These are phyloP conservation scores for Hypoxylon sp. DNA, from an alignment of 2,329 filamentous ascomycete species.

Conservation along the genomic window DNA sequence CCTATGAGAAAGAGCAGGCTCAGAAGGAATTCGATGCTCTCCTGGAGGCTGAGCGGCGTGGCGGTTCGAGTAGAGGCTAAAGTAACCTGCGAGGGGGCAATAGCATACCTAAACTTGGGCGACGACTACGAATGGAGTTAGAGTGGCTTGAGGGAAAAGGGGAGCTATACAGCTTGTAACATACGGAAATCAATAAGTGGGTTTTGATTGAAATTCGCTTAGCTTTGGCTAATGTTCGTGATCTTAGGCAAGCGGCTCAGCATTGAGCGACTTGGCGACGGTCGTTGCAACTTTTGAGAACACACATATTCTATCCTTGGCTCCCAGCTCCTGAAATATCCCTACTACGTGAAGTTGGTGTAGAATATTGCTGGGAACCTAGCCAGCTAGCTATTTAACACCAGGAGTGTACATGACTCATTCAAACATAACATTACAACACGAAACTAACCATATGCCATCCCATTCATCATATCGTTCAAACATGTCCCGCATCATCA, in stretches of 20 bases:
- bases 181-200: neutral
- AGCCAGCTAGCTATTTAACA: neutral
- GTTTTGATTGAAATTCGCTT: neutral
- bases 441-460: neutral
- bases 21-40: constrained; percentile 67
- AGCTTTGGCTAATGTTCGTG: neutral
- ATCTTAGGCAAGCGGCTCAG: neutral
- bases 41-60: constrained; percentile 61
- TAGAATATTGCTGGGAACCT: no score
- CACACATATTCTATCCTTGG: neutral
- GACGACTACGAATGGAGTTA: neutral
- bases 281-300: neutral
- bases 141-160: neutral
- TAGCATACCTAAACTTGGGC: neutral
- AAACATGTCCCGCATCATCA: neutral
- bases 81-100: neutral
- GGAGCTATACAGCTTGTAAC: neutral
- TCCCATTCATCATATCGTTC: neutral
- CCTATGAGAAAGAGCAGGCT: constrained; percentile 61
- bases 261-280: neutral
- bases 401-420: neutral
- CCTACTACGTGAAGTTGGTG: neutral
- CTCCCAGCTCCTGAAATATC: neutral
- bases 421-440: neutral
- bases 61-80: constrained; percentile 36